Percentiles rank a stretch among this genome's conserved stretches.
Conservation (phyloP, 108 stramenopile species). For the Licmophora abbreviata region DNA sequence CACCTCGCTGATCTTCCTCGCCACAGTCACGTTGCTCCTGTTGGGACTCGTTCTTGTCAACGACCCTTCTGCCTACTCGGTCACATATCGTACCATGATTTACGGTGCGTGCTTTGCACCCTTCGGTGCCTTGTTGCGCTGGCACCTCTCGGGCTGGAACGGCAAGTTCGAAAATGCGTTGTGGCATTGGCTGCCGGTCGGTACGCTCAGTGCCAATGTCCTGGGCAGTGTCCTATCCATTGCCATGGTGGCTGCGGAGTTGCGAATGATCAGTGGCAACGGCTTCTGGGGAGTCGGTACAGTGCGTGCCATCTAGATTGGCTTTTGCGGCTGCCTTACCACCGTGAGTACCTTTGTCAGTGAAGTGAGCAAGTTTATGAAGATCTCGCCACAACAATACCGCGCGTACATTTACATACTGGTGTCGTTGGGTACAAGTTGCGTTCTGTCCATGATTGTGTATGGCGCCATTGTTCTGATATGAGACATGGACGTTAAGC, state of each 20-base stretch:
- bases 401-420: slow-evolving; percentile 29
- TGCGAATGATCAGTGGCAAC: slow-evolving; percentile 4
- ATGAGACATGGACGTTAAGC: too few relatives aligned
- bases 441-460: slow-evolving; percentile 8
- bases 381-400: slow-evolving; percentile 2
- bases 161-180: slow-evolving; percentile 12
- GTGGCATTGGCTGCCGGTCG: slow-evolving; percentile 36
- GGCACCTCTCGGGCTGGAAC: slow-evolving; percentile 37
- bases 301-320: slow-evolving; percentile 31
- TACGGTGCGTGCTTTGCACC: slow-evolving; percentile 34
- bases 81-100: slow-evolving; percentile 31
- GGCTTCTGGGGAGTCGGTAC: slow-evolving; percentile 27
- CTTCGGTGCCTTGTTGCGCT: slow-evolving; percentile 45
- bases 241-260: slow-evolving; percentile 21
- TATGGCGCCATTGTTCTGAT: slow-evolving; percentile 21
- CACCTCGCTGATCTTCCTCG: neutral
- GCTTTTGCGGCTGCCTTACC: slow-evolving; percentile 58
- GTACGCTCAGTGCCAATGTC: slow-evolving; percentile 52
- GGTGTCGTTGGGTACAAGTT: slow-evolving; percentile 7
- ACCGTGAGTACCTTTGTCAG: slow-evolving; percentile 61
- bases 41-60: slow-evolving; percentile 8
- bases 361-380: slow-evolving; percentile 23
- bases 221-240: slow-evolving; percentile 31
- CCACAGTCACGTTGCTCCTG: neutral
- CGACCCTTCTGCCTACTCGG: slow-evolving; percentile 9